Conservation (phyloP, 2,329 filamentous ascomycete genomes). For the Fusarium proliferatum region DNA sequence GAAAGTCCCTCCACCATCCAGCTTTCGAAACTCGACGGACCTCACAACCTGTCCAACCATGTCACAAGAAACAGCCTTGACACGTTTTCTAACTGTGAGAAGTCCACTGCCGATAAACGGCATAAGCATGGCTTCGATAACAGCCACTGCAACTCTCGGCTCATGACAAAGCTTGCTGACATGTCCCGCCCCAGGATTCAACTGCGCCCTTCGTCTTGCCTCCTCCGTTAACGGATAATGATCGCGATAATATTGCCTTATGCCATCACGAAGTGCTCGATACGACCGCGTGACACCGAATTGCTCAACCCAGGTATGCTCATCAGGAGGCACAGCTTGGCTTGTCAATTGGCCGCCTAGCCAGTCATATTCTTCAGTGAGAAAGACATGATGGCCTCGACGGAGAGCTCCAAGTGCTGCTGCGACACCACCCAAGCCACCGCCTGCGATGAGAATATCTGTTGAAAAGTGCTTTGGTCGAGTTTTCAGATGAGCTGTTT, state of each 20-base stretch:
- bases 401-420: slow-evolving; percentile 44
- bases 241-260: slow-evolving; percentile 43
- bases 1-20: background rate
- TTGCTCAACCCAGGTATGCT: slow-evolving; percentile 46
- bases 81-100: slow-evolving; percentile 36
- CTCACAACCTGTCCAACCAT: slow-evolving; percentile 22
- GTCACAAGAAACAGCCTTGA: slow-evolving; percentile 36
- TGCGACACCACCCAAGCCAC: slow-evolving; percentile 44
- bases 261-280: slow-evolving; percentile 38
- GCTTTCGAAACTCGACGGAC: slow-evolving; percentile 8
- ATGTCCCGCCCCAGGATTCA: slow-evolving; percentile 45
- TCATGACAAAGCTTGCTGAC: slow-evolving; percentile 47
- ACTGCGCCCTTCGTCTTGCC: slow-evolving; percentile 38
- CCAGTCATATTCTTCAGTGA: slow-evolving; percentile 47
- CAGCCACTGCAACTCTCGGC: slow-evolving; percentile 44
- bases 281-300: slow-evolving; percentile 45
- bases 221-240: slow-evolving; percentile 43
- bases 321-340: slow-evolving; percentile 46
- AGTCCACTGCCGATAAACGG: slow-evolving; percentile 41
- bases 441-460: slow-evolving; percentile 41
- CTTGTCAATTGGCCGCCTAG: slow-evolving; percentile 45
- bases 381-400: slow-evolving; percentile 35
- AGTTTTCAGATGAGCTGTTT: background rate
- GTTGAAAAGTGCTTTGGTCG: slow-evolving; percentile 25
- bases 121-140: slow-evolving; percentile 44